Base-by-base conservation (phyloP, 2,329 filamentous ascomycete species). In the Boeremia lycopersici region DNA sequence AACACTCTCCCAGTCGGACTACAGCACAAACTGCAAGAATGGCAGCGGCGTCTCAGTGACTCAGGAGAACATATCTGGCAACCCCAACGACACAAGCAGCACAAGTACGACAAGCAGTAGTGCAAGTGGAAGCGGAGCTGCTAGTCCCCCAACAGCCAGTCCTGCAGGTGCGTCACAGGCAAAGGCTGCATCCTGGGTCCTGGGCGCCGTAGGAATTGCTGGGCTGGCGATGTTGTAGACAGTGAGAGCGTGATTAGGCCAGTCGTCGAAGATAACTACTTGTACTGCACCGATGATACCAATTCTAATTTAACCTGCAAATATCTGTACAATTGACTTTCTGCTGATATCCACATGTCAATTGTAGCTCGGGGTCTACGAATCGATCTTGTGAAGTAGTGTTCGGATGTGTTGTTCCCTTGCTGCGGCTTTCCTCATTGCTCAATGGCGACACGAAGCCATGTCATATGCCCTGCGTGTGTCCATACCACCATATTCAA, bases 11-110 rank as follows among this genome's bases (percentile, higher is more conserved):
- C 77, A 82, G 13, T 69, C 76, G 25, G 76, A 77, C 30, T 75
- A 71, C 62, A 61, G 71, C 19, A 75, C 76, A 35, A 74, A 81
- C 53, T 91, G 88, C 80, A 77, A 75, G 60, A 89, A 85, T 61
- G 81, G 79, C 60, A 84, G 80, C 9, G 83, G 81, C 30, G 77
- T 90, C 39, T 77, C 76, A 4, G 78, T 81, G 7, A 71, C 48
- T 8, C 59, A 64, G 31, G 53, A 70, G 13, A 62, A 76, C 33
- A 78, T 82, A 46, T 66, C 74, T 7, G 76, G 74, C 4, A 79
- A 79, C 53, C 80, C 81, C 34, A 82, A 82, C 44, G 73, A 74
- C 55, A 79, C 81, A 10, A 59, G 51, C 49, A 73, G 74, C 52
- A 79, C 81, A 6, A 46, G 49, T 49, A 66, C 74, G 2, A 71